Base-by-base conservation (phyloP, 2,329 filamentous ascomycete genomes). In the Colletotrichum cereale region DNA sequence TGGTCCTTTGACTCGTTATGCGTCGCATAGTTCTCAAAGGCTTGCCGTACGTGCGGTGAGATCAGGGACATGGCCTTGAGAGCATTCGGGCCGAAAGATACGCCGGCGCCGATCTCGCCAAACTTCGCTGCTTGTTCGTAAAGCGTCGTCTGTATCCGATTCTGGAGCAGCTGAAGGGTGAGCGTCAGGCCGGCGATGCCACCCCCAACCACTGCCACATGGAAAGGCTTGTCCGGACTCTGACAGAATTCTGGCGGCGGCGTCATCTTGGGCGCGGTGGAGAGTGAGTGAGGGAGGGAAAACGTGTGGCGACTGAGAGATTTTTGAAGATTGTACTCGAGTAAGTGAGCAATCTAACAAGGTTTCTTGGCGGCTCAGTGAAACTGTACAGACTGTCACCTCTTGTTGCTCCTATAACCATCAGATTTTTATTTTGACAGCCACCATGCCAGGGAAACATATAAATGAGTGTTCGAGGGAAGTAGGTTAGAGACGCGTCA, bases 51-150 rank as follows among this genome's bases (percentile, higher is more conserved):
- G n/a, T 77, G 75, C 0, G 62, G 7, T 70, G 73, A 79, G 50
- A 72, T 72, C 7, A 68, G 57, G 12, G 65, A 62, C 68, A 88
- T 83, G 18, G 85, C 85, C 14, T 79, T 78, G 73, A 87, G 82
- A 2, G 86, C 85, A 72, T 87, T 87, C n/a, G 85, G 85, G 10
- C 82, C 84, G 74, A 87, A 84, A 3, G 84, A 86, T 34, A 88
- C 84, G 10, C 86, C 87, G 0, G 86, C 86, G 0, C 87, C 87
- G 67, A 85, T 84, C 74, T 87, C 85, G 3, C 81, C 78, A 63
- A 86, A 83, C 2, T 77, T 74, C 0, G 79, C 53, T 0, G 84
- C 81, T 14, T 84, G 82, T 74, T 88, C 87, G 73, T 86, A 88
- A 2, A 88, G 61, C 0, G 78, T 84, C 71, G 82, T 85, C 0